phyloP scores from a whole-genome alignment of 139 green algal species.

The Tetraselmis striata region DNA sequence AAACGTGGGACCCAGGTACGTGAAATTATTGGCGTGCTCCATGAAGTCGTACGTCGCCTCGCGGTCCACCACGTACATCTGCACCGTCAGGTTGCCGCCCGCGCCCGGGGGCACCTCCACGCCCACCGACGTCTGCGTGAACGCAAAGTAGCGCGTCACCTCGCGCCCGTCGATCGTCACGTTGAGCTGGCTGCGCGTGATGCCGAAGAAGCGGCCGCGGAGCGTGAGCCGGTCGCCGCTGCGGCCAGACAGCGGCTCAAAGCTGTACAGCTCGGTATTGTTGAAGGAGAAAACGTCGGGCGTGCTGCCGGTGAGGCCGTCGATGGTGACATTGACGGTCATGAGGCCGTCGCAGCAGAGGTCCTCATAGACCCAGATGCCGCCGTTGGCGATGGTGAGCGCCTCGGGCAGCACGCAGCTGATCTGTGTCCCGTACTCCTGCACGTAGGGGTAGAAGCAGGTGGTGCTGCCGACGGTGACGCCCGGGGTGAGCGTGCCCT shows the following conservation, averaged over 20 bases:
- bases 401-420: slow-evolving; percentile 1
- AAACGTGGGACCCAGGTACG: neutral
- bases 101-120: neutral
- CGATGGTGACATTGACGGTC: neutral
- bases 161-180: neutral
- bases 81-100: neutral
- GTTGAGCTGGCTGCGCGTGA: neutral
- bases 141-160: slow-evolving; percentile 2
- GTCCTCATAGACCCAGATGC: slow-evolving; percentile 1
- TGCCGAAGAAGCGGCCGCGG: neutral
- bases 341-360: slow-evolving; percentile 9
- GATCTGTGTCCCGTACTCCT: neutral
- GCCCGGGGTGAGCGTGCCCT: too few relatives aligned
- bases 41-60: slow-evolving; percentile 3
- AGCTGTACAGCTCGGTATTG: neutral
- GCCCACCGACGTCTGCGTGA: neutral
- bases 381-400: slow-evolving; percentile 15
- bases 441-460: slow-evolving; percentile 8
- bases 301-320: neutral
- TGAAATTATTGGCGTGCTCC: neutral
- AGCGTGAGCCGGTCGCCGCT: neutral
- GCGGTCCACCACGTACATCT: neutral
- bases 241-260: neutral
- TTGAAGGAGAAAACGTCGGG: neutral
- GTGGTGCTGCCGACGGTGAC: slow-evolving; percentile 7